Conservation (phyloP, 148 eudicot genomes). For the Salicornia ramosissima region DNA sequence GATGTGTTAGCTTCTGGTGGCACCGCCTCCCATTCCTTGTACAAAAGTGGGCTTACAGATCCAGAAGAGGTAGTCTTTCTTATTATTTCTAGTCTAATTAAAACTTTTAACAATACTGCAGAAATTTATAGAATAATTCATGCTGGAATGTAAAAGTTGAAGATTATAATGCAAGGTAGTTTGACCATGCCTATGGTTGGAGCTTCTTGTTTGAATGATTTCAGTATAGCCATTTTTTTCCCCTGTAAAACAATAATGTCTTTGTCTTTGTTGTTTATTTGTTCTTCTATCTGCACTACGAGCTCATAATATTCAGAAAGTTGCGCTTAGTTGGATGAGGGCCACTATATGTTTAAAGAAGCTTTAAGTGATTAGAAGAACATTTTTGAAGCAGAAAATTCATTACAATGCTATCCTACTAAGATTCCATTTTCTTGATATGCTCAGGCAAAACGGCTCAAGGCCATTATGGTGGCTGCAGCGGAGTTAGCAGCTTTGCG, state of each 20-base stretch:
- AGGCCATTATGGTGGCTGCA: conserved; percentile 94
- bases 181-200: neutral
- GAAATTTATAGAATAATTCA: neutral
- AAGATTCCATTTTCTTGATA: conserved; percentile 7
- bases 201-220: conserved; percentile 3
- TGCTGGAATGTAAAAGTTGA: neutral
- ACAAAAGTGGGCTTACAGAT: conserved; percentile 93
- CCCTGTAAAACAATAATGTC: neutral
- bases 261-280: neutral
- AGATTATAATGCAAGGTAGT: neutral
- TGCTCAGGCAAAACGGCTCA: conserved; percentile 74
- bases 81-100: neutral
- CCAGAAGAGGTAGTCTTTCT: conserved; percentile 69
- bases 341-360: neutral
- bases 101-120: neutral
- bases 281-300: neutral
- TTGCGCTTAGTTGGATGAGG: no score
- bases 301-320: neutral
- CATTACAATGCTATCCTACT: neutral
- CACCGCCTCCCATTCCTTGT: conserved; percentile 82
- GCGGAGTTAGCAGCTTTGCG: conserved; percentile 91
- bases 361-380: neutral
- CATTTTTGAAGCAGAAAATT: neutral
- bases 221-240: neutral
- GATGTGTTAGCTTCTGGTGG: conserved; percentile 77